Percentiles rank a stretch among this genome's conserved stretches.
These are phyloP conservation scores for Eremomyces bilateralis DNA, from an alignment of 495 filamentous ascomycete species.

Conservation along the genomic window DNA sequence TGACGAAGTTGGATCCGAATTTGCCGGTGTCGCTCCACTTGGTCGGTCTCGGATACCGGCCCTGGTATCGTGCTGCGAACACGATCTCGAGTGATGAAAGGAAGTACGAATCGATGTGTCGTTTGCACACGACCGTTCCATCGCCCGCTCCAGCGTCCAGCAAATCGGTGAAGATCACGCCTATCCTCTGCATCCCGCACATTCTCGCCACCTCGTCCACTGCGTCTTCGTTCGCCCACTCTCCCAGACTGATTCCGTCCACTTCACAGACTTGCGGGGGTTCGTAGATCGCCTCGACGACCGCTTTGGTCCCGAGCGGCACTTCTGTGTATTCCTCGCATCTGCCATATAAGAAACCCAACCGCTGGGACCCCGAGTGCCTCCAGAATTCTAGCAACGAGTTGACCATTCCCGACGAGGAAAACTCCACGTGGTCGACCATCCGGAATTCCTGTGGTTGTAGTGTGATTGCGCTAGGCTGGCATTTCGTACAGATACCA, in stretches of 20 bases:
- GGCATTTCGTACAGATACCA: slow-evolving; percentile 98
- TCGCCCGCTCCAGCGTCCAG: slow-evolving; percentile 60
- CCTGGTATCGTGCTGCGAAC: slow-evolving; percentile 74
- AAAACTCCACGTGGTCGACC: slow-evolving; percentile 97
- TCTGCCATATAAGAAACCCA: slow-evolving; percentile 80
- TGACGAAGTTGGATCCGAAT: slow-evolving; percentile 95
- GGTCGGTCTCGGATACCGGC: slow-evolving; percentile 66
- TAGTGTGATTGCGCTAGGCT: slow-evolving; percentile 89
- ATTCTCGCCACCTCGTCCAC: slow-evolving; percentile 59
- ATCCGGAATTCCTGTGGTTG: slow-evolving; percentile 90
- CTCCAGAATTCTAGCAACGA: slow-evolving; percentile 83
- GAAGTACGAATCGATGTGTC: slow-evolving; percentile 87
- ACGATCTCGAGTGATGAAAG: slow-evolving; percentile 80
- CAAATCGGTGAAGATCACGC: slow-evolving; percentile 90
- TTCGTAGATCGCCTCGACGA: slow-evolving; percentile 96
- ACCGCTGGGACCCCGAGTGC: slow-evolving; percentile 50
- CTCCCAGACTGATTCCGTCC: slow-evolving; percentile 72
- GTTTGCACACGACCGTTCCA: slow-evolving; percentile 77
- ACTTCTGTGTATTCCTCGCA: slow-evolving; percentile 86
- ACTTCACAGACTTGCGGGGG: slow-evolving; percentile 75
- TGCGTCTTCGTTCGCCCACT: slow-evolving; percentile 75
- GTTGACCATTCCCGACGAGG: slow-evolving; percentile 60
- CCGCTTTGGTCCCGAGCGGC: slow-evolving; percentile 81
- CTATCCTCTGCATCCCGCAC: slow-evolving; percentile 77
- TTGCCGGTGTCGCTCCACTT: slow-evolving; percentile 94